Conservation (phyloP, 805 yeast genomes). For the Wickerhamiella siamensis region DNA sequence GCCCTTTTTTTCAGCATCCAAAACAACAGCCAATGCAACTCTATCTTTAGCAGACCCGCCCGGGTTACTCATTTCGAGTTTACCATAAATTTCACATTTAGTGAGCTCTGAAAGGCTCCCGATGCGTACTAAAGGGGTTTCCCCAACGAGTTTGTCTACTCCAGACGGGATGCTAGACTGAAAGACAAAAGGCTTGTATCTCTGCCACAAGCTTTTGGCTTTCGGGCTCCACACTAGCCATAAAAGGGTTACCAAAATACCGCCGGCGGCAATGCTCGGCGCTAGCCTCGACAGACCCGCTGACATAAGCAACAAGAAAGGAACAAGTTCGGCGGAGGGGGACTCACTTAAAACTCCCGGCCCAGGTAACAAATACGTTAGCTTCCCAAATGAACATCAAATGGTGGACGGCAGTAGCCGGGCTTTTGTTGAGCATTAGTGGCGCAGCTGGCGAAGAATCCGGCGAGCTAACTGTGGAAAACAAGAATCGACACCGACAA, state of each 20-base stretch:
- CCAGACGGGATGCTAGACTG: slow-evolving; percentile 37
- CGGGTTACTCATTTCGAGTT: slow-evolving; percentile 73
- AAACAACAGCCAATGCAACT: slow-evolving; percentile 74
- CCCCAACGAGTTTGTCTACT: slow-evolving; percentile 69
- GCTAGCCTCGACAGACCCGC: no score
- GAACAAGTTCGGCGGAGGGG: no score
- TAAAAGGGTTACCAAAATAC: not conserved
- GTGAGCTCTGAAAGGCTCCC: slow-evolving; percentile 56
- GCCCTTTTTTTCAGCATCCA: slow-evolving; percentile 49
- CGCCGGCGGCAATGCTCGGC: not conserved
- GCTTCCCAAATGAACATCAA: not conserved
- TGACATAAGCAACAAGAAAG: no score
- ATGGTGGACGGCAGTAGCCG: not conserved
- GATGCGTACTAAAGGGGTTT: slow-evolving; percentile 71
- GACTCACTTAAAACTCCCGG: no score
- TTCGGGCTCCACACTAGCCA: not conserved
- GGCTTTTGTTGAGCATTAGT: not conserved
- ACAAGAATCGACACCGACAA: slow-evolving; percentile 42
- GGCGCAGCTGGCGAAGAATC: slow-evolving; percentile 4
- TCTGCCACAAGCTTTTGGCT: no score
- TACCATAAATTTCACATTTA: slow-evolving; percentile 75
- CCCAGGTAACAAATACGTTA: not conserved
- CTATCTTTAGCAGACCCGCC: slow-evolving; percentile 95
- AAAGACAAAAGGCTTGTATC: no score
- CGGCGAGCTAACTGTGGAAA: slow-evolving; percentile 16